Evolutionary conservation across 2,329 filamentous ascomycete genomes (phyloP).

Genomic region (Teratosphaeria viscida): DNA sequence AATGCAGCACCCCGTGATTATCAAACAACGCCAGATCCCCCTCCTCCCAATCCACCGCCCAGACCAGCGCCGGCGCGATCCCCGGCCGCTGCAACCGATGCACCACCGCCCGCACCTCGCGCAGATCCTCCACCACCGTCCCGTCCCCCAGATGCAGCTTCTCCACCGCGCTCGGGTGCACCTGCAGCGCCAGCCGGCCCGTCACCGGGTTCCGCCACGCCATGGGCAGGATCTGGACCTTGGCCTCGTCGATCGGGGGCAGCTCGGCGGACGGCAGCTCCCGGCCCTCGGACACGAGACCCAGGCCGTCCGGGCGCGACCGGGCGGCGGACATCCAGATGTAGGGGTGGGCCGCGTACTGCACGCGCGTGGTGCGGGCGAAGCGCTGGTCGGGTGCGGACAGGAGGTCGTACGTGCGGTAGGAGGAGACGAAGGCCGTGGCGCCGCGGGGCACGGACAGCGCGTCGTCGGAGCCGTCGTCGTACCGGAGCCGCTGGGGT

Average conservation of each 20-base stretch:
- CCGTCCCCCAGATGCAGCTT: conserved; percentile 59
- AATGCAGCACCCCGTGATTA: conserved; percentile 65
- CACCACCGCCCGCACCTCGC: conserved; percentile 56
- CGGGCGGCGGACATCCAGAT: conserved; percentile 68
- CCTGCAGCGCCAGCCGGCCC: conserved; percentile 55
- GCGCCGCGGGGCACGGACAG: conserved; percentile 62
- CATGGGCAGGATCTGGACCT: conserved; percentile 65
- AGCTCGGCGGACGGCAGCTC: conserved; percentile 52
- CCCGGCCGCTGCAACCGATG: conserved; percentile 63
- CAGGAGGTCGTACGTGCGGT: conserved; percentile 59
- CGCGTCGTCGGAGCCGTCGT: conserved; percentile 58
- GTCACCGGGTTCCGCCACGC: conserved; percentile 68
- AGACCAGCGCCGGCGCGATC: conserved; percentile 58
- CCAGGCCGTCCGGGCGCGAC: conserved; percentile 58
- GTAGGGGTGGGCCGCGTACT: conserved; percentile 72
- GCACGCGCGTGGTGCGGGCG: conserved; percentile 54
- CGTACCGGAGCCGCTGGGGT: conserved; percentile 58
- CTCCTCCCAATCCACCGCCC: conserved; percentile 66
- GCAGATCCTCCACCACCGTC: conserved; percentile 57
- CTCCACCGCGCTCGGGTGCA: conserved; percentile 62
- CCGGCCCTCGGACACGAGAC: conserved; percentile 55
- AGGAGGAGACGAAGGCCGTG: conserved; percentile 63
- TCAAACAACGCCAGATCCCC: conserved; percentile 71
- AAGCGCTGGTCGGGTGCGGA: conserved; percentile 57
- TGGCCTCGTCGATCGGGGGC: conserved; percentile 53